Evolutionary conservation across 2,329 filamentous ascomycete genomes (phyloP).

Genomic region (Cordyceps sp.): DNA sequence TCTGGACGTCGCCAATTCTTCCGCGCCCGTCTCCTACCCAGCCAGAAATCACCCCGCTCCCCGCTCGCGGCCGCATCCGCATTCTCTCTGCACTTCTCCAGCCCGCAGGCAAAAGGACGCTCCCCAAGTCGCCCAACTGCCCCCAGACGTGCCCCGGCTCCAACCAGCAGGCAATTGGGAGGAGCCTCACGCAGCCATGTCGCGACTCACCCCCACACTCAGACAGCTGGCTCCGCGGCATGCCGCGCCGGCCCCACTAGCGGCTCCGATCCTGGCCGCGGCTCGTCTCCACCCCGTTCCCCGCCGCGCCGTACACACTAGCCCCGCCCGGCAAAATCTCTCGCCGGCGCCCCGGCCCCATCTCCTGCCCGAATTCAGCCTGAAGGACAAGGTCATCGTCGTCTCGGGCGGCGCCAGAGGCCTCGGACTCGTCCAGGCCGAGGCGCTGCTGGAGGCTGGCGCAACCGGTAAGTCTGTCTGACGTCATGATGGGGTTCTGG

Average conservation of each 20-base stretch:
- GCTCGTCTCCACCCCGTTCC: conserved; percentile 2
- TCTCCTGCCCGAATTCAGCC: conserved; percentile 55
- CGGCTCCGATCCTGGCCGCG: background rate
- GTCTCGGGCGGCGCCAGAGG: conserved; percentile 66
- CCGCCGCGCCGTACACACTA: conserved; percentile 8
- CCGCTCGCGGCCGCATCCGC: too few species aligned
- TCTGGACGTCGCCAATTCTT: too few species aligned
- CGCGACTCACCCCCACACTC: conserved; percentile 8
- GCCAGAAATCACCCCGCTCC: too few species aligned
- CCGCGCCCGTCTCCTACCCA: too few species aligned
- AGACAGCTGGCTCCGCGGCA: conserved; percentile 7
- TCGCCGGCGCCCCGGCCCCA: conserved; percentile 8
- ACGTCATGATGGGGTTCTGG: too few species aligned
- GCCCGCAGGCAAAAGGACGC: too few species aligned
- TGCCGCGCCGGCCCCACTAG: conserved; percentile 1
- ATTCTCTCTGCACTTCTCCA: too few species aligned
- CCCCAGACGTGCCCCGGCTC: too few species aligned
- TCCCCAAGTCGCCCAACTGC: too few species aligned
- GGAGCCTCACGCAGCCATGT: conserved; percentile 8
- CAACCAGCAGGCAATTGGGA: too few species aligned
- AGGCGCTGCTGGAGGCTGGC: conserved; percentile 66
- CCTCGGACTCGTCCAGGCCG: conserved; percentile 60
- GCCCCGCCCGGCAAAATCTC: conserved; percentile 6
- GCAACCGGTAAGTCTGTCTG: conserved; percentile 34
- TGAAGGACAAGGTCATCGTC: conserved; percentile 56